Evolutionary conservation across 106 monocot species (phyloP).

Genomic region (Platanthera guangdongensis): DNA sequence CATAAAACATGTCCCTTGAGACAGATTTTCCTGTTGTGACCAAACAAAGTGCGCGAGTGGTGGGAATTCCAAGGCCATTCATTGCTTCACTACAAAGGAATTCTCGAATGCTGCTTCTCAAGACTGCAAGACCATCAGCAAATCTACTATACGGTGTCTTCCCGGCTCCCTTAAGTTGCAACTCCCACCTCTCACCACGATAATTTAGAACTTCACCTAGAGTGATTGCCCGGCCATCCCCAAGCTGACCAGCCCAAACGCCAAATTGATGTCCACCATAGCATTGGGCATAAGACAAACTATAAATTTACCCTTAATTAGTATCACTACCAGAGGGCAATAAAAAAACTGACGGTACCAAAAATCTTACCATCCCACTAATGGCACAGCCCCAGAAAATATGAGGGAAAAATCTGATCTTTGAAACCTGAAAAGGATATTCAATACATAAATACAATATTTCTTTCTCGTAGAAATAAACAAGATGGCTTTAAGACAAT

Average conservation of each 20-base stretch:
- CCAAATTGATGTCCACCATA: constrained; percentile 99
- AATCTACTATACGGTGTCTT: constrained; percentile 97
- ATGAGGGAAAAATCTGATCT: constrained; percentile 76
- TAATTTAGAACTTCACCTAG: constrained; percentile 85
- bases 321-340: background rate
- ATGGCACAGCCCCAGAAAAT: constrained; percentile 79
- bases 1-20: constrained; percentile 95
- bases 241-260: constrained; percentile 95
- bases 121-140: constrained; percentile 96
- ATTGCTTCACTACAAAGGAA: constrained; percentile 97
- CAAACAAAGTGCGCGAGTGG: constrained; percentile 88
- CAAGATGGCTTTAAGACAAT: background rate
- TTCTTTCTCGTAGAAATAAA: background rate
- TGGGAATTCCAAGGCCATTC: constrained; percentile 92
- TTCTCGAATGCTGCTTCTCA: constrained; percentile 96
- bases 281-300: constrained; percentile 88
- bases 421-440: constrained; percentile 56
- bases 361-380: constrained; percentile 67
- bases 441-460: background rate
- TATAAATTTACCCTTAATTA: constrained; percentile 13
- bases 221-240: constrained; percentile 94
- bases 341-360: background rate
- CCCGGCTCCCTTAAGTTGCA: constrained; percentile 96
- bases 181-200: constrained; percentile 75
- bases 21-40: constrained; percentile 90